phyloP scores from a whole-genome alignment of 2,329 filamentous ascomycete species.

The Apiospora malaysiana region DNA sequence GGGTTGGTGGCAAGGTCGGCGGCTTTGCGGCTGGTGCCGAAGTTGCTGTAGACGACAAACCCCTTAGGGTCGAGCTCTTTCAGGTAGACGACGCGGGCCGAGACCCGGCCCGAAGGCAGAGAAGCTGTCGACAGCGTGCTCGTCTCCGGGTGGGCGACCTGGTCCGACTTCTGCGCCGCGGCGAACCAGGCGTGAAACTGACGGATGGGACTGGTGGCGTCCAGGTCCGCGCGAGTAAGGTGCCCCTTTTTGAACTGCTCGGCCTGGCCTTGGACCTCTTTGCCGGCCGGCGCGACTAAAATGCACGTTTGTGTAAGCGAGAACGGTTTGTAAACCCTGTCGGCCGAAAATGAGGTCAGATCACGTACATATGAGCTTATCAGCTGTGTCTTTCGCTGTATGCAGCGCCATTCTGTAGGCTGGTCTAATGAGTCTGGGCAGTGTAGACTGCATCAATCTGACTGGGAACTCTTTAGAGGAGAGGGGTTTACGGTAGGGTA shows the following conservation, averaged over 20 bases:
- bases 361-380: constrained; percentile 57
- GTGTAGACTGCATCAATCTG: constrained; percentile 23
- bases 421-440: constrained; percentile 21
- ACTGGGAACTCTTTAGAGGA: neutral
- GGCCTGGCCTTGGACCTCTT: constrained; percentile 66
- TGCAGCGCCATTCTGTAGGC: constrained; percentile 52
- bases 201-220: constrained; percentile 67
- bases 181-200: constrained; percentile 95
- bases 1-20: constrained; percentile 74
- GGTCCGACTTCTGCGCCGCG: constrained; percentile 60
- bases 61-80: constrained; percentile 87
- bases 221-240: constrained; percentile 67
- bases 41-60: constrained; percentile 95
- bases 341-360: constrained; percentile 1
- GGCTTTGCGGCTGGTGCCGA: constrained; percentile 76
- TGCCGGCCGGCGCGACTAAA: constrained; percentile 68
- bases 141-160: constrained; percentile 81
- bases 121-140: constrained; percentile 85
- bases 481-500: neutral
- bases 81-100: constrained; percentile 86
- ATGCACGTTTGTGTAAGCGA: neutral
- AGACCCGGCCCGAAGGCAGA: constrained; percentile 84
- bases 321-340: neutral
- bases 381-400: constrained; percentile 41
- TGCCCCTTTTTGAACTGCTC: constrained; percentile 74